Conservation (phyloP, 2,329 filamentous ascomycete species). For the Colletotrichum salicis region DNA sequence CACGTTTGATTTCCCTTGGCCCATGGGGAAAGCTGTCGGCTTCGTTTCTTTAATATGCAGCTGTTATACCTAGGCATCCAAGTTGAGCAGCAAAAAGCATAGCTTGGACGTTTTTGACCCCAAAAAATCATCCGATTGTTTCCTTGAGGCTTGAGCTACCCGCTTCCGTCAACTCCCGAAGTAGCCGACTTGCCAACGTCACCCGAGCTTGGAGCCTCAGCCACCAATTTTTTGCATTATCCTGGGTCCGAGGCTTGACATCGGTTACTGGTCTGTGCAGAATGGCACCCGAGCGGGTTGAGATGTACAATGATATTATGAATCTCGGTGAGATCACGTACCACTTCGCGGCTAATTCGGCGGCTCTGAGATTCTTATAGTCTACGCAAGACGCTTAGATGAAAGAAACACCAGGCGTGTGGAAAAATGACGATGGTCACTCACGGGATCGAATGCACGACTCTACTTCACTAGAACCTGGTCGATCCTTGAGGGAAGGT, state of each 20-base stretch:
- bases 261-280: neutral
- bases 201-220: neutral
- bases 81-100: neutral
- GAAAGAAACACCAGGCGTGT: too few species aligned
- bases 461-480: too few species aligned
- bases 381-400: too few species aligned
- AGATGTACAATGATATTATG: too few species aligned
- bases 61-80: too few species aligned
- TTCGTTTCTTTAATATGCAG: neutral
- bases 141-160: neutral
- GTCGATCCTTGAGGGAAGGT: too few species aligned
- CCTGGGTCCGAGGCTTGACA: neutral
- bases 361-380: too few species aligned
- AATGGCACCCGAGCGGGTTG: too few species aligned
- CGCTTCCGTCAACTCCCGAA: constrained; percentile 34
- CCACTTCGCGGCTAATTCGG: too few species aligned
- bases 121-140: constrained; percentile 22
- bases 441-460: too few species aligned
- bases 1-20: neutral
- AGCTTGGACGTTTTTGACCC: constrained; percentile 13
- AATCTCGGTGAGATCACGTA: too few species aligned
- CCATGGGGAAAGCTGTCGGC: neutral
- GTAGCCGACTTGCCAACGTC: constrained; percentile 14
- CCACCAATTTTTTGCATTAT: neutral
- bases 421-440: too few species aligned